These are phyloP conservation scores for Wickerhamomyces chaumierensis DNA, from an alignment of 805 yeast genomes.

Conservation along the genomic window DNA sequence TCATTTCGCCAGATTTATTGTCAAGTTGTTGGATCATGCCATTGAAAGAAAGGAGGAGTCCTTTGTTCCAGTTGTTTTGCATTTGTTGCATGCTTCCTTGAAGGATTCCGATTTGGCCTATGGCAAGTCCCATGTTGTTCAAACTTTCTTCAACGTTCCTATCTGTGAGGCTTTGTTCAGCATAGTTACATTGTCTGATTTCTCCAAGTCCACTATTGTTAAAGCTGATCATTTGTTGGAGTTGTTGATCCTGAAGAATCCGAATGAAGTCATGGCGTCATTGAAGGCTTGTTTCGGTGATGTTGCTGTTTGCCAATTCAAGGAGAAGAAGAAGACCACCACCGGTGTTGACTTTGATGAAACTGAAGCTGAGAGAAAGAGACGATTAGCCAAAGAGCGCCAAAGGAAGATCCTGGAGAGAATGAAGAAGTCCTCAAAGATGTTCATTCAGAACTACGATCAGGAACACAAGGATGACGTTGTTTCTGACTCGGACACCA, in stretches of 20 bases:
- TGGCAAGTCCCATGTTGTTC: conserved; percentile 30
- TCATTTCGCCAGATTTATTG: conserved; percentile 44
- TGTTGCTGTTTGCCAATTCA: conserved; percentile 37
- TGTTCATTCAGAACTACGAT: conserved; percentile 49
- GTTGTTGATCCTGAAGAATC: conserved; percentile 34
- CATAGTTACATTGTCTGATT: conserved; percentile 33
- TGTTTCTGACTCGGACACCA: conserved; percentile 20
- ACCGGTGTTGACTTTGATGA: conserved; percentile 30
- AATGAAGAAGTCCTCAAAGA: conserved; percentile 63
- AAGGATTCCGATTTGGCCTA: conserved; percentile 33
- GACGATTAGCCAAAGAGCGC: conserved; percentile 47
- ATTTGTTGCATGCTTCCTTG: conserved; percentile 56
- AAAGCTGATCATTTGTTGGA: conserved; percentile 53
- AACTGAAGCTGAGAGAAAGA: conserved; percentile 43
- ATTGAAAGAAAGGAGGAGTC: conserved; percentile 39
- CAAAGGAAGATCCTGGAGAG: conserved; percentile 50
- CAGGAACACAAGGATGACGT: conserved; percentile 21
- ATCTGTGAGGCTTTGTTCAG: conserved; percentile 43
- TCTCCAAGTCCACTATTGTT: conserved; percentile 34
- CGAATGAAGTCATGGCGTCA: conserved; percentile 35
- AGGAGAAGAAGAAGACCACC: conserved; percentile 30
- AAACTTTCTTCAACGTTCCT: conserved; percentile 42
- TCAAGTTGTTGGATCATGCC: conserved; percentile 44
- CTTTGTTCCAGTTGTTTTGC: conserved; percentile 49
- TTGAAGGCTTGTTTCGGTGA: conserved; percentile 48